Conservation (phyloP, 83 land plant species). For the Picea engelmannii region DNA sequence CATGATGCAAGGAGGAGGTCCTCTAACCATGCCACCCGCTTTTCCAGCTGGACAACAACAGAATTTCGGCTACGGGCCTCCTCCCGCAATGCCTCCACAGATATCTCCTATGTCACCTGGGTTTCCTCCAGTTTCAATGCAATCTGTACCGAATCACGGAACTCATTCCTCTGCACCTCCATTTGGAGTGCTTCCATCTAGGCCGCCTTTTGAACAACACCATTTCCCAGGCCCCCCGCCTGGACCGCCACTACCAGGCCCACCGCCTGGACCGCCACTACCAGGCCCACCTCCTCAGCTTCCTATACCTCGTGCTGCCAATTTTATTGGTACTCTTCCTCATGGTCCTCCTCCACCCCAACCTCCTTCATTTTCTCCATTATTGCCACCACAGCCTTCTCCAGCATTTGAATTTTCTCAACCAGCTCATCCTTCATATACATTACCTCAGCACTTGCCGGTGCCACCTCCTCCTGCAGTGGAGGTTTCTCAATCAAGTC, state of each 20-base stretch:
- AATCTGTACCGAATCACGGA: slow-evolving; percentile 8
- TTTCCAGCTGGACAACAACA: slow-evolving; percentile 8
- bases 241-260: slow-evolving; percentile 9
- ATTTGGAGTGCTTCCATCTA: slow-evolving; percentile 10
- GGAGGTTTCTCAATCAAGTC: slow-evolving; percentile 5
- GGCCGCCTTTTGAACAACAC: neutral
- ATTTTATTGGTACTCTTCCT: neutral
- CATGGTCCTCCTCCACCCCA: slow-evolving; percentile 28
- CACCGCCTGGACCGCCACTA: slow-evolving; percentile 10
- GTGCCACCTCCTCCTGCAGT: neutral
- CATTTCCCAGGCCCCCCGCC: neutral
- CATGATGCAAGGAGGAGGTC: slow-evolving; percentile 9
- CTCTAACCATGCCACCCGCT: neutral
- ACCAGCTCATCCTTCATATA: neutral
- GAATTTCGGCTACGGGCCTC: neutral
- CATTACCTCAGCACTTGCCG: neutral
- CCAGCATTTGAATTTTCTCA: neutral
- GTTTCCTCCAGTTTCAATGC: neutral
- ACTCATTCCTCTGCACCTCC: neutral
- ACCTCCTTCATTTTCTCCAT: slow-evolving; percentile 15
- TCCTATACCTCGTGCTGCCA: slow-evolving; percentile 13
- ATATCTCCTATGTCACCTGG: neutral
- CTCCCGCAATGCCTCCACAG: slow-evolving; percentile 4
- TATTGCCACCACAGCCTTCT: neutral
- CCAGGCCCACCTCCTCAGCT: slow-evolving; percentile 18